Evolutionary conservation across 176 grass and related monocot species (phyloP).

Genomic region (Tillandsia leiboldiana): DNA sequence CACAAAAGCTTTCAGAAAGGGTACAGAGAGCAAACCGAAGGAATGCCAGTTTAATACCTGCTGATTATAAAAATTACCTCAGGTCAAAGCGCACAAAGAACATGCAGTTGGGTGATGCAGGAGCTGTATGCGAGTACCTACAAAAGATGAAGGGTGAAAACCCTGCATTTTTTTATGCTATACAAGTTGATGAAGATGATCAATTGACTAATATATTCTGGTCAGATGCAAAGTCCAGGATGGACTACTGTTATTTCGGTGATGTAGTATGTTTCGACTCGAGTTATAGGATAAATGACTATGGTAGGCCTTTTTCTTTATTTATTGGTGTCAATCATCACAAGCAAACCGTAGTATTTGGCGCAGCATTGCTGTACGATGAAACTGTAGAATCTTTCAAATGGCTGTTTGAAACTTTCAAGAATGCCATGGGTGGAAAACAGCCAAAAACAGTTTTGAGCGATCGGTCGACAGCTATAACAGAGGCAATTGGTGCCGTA

Average conservation of each 20-base stretch:
- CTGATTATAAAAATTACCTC: conserved; percentile 66
- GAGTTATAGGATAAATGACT: conserved; percentile 49
- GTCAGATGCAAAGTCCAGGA: conserved; percentile 58
- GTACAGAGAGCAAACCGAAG: conserved; percentile 36
- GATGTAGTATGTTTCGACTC: conserved; percentile 85
- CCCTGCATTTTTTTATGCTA: conserved; percentile 76
- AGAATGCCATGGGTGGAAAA: conserved; percentile 62
- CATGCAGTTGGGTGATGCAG: conserved; percentile 54
- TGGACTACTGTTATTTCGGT: conserved; percentile 68
- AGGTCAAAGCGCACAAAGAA: conserved; percentile 36
- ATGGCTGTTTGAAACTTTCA: conserved; percentile 71
- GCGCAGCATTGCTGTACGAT: conserved; percentile 54
- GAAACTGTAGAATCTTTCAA: conserved; percentile 65
- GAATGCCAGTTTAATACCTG: conserved; percentile 60
- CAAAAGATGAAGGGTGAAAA: conserved; percentile 69
- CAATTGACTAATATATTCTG: conserved; percentile 71
- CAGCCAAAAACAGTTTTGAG: conserved; percentile 73
- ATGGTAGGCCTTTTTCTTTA: conserved; percentile 48
- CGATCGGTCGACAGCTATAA: conserved; percentile 35
- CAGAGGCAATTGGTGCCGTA: conserved; percentile 40
- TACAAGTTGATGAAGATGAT: conserved; percentile 78
- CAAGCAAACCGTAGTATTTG: conserved; percentile 62
- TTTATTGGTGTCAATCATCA: conserved; percentile 88
- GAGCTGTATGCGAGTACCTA: conserved; percentile 62
- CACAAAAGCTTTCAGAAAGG: conserved; percentile 64